Base-by-base conservation (phyloP, 495 filamentous ascomycete genomes). In the Tuber borchii region DNA sequence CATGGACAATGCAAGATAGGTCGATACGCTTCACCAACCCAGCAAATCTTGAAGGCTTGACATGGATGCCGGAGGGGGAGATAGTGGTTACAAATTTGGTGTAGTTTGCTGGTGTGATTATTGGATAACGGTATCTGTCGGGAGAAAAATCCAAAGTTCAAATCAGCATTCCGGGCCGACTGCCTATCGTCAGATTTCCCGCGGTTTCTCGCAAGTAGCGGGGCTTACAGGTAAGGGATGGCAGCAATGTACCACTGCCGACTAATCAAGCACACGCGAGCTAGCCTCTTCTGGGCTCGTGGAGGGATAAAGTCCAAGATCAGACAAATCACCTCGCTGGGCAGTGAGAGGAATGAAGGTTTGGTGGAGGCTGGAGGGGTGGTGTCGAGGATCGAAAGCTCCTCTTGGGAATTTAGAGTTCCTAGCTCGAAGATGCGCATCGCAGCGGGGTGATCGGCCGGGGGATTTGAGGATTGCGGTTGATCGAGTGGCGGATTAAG, bases 181-280 rank as follows among this genome's bases (percentile, higher is more conserved):
- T 46, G 40, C 16, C 65, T 42, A 69, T 42, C 14, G 72, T 40
- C 39, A 74, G 44, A 68, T 72, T 9, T 74, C n/a, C 39, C 37
- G 37, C n/a, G 37, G 20, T 19, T 40, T 40, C 34, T 42, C 39
- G n/a, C 39, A 72, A 56, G 72, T 34, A 26, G 39, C n/a, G 39
- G 75, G 51, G 70, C 75, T 72, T 82, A 93, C n/a, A 93, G 87
- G 34, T 84, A 82, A 0, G 86, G 77, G 12, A 90, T 85, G 19
- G 86, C 85, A 7, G 86, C 86, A 16, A 86, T 85, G 80, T 92
- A 91, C 91, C 91, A 93, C 73, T 90, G 86, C 20, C 86, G 86
- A 10, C 87, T 89, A 20, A 92, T 86, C 31, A 90, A 84, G 79
- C 87, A 87, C 80, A 75, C 75, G 42, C 72, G 73, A 42, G 81